These are phyloP conservation scores for Neurospora discreta DNA, from an alignment of 495 filamentous ascomycete genomes.

Conservation along the genomic window DNA sequence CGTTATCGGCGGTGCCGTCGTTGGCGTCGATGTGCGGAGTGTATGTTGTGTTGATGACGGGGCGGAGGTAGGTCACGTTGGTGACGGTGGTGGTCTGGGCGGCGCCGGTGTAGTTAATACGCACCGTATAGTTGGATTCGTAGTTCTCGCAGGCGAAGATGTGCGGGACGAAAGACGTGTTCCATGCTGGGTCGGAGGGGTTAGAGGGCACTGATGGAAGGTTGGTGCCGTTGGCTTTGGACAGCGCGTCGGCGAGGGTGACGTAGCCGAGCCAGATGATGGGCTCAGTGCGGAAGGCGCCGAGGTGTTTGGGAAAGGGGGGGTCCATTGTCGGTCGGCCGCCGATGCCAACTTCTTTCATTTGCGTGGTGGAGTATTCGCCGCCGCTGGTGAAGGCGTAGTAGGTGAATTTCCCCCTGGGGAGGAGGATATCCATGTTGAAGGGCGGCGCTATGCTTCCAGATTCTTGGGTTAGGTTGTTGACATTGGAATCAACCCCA, in stretches of 20 bases:
- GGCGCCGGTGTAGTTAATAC: slow-evolving; percentile 21
- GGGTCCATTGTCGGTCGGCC: slow-evolving; percentile 19
- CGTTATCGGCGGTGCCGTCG: slow-evolving; percentile 28
- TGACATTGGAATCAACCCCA: slow-evolving; percentile 18
- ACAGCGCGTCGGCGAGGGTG: slow-evolving; percentile 8
- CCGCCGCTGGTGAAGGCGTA: slow-evolving; percentile 24
- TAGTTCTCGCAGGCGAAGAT: slow-evolving; percentile 30
- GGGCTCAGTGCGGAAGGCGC: slow-evolving; percentile 29
- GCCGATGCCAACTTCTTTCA: slow-evolving; percentile 17
- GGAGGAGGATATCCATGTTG: slow-evolving; percentile 20
- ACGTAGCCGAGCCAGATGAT: slow-evolving; percentile 27
- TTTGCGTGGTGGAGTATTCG: slow-evolving; percentile 25
- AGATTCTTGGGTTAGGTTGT: slow-evolving; percentile 18
- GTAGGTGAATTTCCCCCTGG: slow-evolving; percentile 23
- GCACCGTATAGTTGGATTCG: slow-evolving; percentile 23
- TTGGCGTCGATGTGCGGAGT: slow-evolving; percentile 17
- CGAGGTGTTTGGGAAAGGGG: slow-evolving; percentile 23
- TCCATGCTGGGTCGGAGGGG: slow-evolving; percentile 14
- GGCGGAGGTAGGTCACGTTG: slow-evolving; percentile 13
- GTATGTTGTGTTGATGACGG: slow-evolving; percentile 27
- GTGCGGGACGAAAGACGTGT: slow-evolving; percentile 22
- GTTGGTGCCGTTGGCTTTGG: slow-evolving; percentile 5
- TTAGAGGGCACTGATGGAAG: slow-evolving; percentile 9
- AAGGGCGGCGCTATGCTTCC: slow-evolving; percentile 19
- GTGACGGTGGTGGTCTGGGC: slow-evolving; percentile 19